phyloP scores from a whole-genome alignment of 768 basidiomycete genomes.

The Piloderma croceum region DNA sequence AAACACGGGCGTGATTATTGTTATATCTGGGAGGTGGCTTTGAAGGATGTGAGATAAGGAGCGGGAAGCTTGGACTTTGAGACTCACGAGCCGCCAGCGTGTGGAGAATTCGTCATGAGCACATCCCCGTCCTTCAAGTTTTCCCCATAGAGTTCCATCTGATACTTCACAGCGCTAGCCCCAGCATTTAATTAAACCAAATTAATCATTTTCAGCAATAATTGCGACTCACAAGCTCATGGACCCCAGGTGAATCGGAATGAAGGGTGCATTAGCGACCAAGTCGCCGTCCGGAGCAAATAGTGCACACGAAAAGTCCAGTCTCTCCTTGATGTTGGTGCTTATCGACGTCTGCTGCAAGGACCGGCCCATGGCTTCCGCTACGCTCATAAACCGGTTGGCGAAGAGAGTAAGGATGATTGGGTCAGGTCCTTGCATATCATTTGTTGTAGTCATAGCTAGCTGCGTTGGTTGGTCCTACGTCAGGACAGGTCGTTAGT shows the following conservation, averaged over 20 bases:
- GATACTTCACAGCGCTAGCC: slow-evolving; percentile 79
- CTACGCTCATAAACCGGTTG: slow-evolving; percentile 96
- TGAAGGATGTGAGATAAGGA: slow-evolving; percentile 6
- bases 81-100: slow-evolving; percentile 81
- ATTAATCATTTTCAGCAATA: background rate
- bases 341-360: slow-evolving; percentile 88
- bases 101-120: slow-evolving; percentile 86
- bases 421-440: slow-evolving; percentile 60
- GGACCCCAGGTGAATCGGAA: slow-evolving; percentile 80
- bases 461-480: background rate
- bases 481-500: slow-evolving; percentile 15
- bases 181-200: too few species aligned
- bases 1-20: slow-evolving; percentile 92
- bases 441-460: slow-evolving; percentile 1
- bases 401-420: slow-evolving; percentile 89
- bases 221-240: slow-evolving; percentile 75
- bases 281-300: slow-evolving; percentile 94
- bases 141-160: slow-evolving; percentile 72
- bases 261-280: slow-evolving; percentile 91
- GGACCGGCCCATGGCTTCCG: slow-evolving; percentile 91
- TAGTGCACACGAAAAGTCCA: slow-evolving; percentile 92
- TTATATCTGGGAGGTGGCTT: slow-evolving; percentile 81
- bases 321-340: slow-evolving; percentile 93
- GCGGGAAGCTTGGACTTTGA: too few species aligned
- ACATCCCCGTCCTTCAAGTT: slow-evolving; percentile 86